phyloP scores from a whole-genome alignment of 202 grass and related monocot species.

The Zoysia matrella region DNA sequence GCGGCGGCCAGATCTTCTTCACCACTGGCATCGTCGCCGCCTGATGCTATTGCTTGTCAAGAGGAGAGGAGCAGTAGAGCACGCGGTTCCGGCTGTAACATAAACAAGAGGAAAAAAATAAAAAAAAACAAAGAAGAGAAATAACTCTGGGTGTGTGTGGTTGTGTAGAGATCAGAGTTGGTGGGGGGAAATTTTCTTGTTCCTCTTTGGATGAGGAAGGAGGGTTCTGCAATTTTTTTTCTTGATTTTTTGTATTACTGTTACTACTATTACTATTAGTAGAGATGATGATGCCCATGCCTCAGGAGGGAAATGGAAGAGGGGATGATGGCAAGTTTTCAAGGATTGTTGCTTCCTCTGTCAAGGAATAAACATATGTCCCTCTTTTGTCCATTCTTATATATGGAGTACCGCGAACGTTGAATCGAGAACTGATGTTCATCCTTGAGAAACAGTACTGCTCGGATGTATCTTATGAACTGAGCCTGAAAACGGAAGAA shows the following conservation, averaged over 20 bases:
- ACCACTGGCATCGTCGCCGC: conserved; percentile 69
- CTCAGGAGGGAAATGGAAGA: neutral
- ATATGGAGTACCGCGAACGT: neutral
- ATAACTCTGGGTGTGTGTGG: conserved; percentile 18
- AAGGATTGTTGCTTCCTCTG: conserved; percentile 34
- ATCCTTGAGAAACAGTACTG: no score
- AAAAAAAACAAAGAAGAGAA: neutral
- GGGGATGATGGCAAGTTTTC: conserved; percentile 36
- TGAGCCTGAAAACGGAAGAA: neutral
- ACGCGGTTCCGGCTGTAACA: neutral
- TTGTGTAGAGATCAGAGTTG: conserved; percentile 1
- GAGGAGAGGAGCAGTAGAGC: no score
- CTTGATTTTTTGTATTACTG: neutral
- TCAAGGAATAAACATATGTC: conserved; percentile 23
- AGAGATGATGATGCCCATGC: neutral
- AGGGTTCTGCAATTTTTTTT: conserved; percentile 16
- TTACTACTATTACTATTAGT: neutral
- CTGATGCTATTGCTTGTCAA: conserved; percentile 14
- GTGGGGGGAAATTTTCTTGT: conserved; percentile 8
- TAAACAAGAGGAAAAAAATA: conserved; percentile 20
- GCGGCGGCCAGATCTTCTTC: conserved; percentile 76
- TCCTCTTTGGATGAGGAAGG: conserved; percentile 17
- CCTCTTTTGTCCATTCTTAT: neutral
- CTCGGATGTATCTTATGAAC: neutral
- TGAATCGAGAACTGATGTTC: no score